Evolutionary conservation across 208 protist genomes (phyloP), one percentile per base, ranked within the genome.

Genomic region (Crithidia sp.): DNA sequence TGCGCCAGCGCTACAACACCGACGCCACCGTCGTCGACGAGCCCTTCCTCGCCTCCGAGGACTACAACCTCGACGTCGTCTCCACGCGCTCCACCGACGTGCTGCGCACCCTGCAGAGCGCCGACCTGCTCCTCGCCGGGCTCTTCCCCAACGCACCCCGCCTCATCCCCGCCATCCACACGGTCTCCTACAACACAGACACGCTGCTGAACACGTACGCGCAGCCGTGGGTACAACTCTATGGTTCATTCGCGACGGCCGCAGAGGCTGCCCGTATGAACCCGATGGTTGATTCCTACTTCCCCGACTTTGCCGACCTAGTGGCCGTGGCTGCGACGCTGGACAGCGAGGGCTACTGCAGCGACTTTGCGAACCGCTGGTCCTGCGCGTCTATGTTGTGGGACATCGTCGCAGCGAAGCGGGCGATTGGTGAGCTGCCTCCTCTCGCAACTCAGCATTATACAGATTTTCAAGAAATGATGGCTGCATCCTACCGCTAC

Each of bases 91-190:
- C 85, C 14, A 88, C 79, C n/a, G 82, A 84, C 56, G 54, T 84
- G 61, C 53, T 67, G 12, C 85, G 85, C 67, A 88, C 80, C 37
- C 55, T 88, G 74, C 84, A 88, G 65, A 88, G 84, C 52, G 79
- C 80, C 5, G 58, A 69, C 12, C 63, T 72, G 37, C 67, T 88
- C 17, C 63, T 88, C 12, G 52, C 40, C 37, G 84, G 84, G 12
- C 58, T 83, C 43, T 88, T 86, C 68, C 70, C 71, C 17, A 59
- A 17, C 17, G 19, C 61, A 7, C 76, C 60, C 63, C 47, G 66
- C 64, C 70, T 76, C 59, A 78, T 79, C 53, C 84, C 87, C 17
- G 87, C 72, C 39, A 75, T 92, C 47, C 79, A 86, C 77, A 88
- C 28, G 28, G 28, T 28, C 28, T 28, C 28, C 28, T 28, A 28